Base-by-base conservation (phyloP, 2,329 filamentous ascomycete species). In the Metarhizium robertsii region DNA sequence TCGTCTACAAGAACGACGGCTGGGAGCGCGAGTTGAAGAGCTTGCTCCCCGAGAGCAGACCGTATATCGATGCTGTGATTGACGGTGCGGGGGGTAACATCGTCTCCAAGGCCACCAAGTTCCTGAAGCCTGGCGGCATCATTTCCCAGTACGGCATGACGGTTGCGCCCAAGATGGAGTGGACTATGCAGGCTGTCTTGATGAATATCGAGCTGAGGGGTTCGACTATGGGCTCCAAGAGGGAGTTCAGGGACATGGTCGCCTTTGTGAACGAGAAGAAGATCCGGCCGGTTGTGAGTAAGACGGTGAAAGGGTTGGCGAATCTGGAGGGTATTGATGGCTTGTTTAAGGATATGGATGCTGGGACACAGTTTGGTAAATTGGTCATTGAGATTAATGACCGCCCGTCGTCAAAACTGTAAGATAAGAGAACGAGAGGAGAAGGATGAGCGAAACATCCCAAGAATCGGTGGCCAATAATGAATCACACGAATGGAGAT, bases 101-200 rank as follows among this genome's bases (percentile, higher is more conserved):
- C 46, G 80, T 95, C 18, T 75, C 78, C 38, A 87, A 85, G 67
- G 80, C 82, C 1, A 73, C 77, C 49, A 84, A 76, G 65, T 66
- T 96, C 53, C 74, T 96, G 53, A 92, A 90, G 80, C 71, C 80
- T 1, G 92, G 92, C 10, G 92, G 92, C 54, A 79, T 92, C n/a
- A 85, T 97, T 57, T 81, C 85, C 2, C 77, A 86, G 61, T 97
- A 97, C 69, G 92, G 92, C 58, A 96, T 97, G 92, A 97, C 92
- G 0, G 75, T 88, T 2, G 75, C 78, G 0, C 92, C 92, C 2
- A 90, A 87, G 73, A 92, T 95, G 86, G 84, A 89, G 53, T 96
- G 89, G 80, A 65, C 82, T 11, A 96, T 96, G 88, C 72, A 77
- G 57, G 91, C 91, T 0, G 87, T 94, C 14, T 71, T 97, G 58